Conservation (phyloP, 345 rosid genomes). For the Arabis hirsuta region DNA sequence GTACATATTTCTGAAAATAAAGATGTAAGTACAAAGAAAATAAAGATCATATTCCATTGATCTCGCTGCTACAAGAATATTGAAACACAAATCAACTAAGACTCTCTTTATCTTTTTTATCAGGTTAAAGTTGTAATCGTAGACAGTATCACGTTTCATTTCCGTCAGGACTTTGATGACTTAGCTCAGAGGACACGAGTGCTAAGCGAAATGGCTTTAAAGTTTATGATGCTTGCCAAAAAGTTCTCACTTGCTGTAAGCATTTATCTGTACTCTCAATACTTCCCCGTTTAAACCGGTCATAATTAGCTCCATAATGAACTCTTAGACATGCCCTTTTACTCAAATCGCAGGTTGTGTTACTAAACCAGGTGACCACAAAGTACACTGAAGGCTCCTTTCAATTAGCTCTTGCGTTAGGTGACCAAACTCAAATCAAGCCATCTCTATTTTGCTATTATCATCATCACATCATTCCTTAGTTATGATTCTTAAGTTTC, state of each 20-base stretch:
- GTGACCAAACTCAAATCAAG: constrained; percentile 42
- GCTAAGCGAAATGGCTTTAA: constrained; percentile 79
- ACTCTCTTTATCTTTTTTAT: background rate
- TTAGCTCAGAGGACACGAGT: constrained; percentile 75
- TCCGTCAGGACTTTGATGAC: constrained; percentile 97
- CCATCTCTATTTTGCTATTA: background rate
- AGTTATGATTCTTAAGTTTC: constrained; percentile 3
- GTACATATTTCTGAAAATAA: constrained; percentile 73
- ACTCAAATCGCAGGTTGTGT: constrained; percentile 65
- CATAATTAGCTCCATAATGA: background rate
- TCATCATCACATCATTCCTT: background rate
- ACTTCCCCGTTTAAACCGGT: background rate
- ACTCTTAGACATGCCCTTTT: background rate
- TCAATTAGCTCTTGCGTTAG: constrained; percentile 85
- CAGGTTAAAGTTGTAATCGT: constrained; percentile 85
- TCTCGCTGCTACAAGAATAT: background rate
- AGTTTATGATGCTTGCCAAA: constrained; percentile 90
- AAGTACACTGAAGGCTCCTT: constrained; percentile 77
- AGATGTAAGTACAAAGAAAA: constrained; percentile 58
- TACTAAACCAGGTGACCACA: constrained; percentile 89
- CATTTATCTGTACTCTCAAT: constrained; percentile 2
- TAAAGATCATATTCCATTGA: background rate
- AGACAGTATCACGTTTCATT: constrained; percentile 92
- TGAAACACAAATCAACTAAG: background rate
- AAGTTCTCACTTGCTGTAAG: constrained; percentile 81